Base-by-base conservation (phyloP, 139 green algal genomes). In the Chlorella sp. region DNA sequence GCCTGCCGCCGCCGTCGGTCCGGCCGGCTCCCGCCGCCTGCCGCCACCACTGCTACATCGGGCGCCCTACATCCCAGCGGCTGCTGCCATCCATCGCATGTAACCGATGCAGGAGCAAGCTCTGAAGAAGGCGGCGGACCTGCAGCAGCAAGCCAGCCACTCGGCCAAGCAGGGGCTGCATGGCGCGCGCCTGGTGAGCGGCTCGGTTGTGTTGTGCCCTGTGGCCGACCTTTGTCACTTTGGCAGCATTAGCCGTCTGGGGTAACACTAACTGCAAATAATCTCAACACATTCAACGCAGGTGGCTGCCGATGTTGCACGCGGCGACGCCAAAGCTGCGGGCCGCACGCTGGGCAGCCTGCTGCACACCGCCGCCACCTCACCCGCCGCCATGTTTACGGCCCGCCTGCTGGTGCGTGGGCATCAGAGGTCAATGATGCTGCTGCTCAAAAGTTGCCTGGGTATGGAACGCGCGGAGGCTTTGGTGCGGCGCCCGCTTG, bases 161-260 rank as follows among this genome's bases (percentile, higher is more conserved):
- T 70, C 75, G 47, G 75, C 75, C 55, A 81, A 81, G 55, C 55
- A 81, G 32, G 75, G 75, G 55, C 56, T 81, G 34, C 32, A 64
- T 0, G 75, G 75, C 32, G 75, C 75, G 36, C 75, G 75, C 18
- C 32, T 71, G 21, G 56, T 60, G 51, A 60, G 51, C 12, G 21
- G n/a, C n/a, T n/a, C n/a, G n/a, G n/a, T n/a, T n/a, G n/a, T n/a
- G n/a, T n/a, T n/a, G n/a, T n/a, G n/a, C n/a, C n/a, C n/a, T n/a
- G n/a, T n/a, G n/a, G n/a, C n/a, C n/a, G n/a, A n/a, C n/a, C n/a
- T n/a, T n/a, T n/a, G n/a, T n/a, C n/a, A n/a, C n/a, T n/a, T n/a
- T n/a, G n/a, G n/a, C n/a, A n/a, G n/a, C n/a, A n/a, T n/a, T n/a
- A n/a, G n/a, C n/a, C n/a, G n/a, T n/a, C n/a, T n/a, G n/a, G n/a